phyloP scores from a whole-genome alignment of 2,329 filamentous ascomycete species.

The Stachybotrys elegans region DNA sequence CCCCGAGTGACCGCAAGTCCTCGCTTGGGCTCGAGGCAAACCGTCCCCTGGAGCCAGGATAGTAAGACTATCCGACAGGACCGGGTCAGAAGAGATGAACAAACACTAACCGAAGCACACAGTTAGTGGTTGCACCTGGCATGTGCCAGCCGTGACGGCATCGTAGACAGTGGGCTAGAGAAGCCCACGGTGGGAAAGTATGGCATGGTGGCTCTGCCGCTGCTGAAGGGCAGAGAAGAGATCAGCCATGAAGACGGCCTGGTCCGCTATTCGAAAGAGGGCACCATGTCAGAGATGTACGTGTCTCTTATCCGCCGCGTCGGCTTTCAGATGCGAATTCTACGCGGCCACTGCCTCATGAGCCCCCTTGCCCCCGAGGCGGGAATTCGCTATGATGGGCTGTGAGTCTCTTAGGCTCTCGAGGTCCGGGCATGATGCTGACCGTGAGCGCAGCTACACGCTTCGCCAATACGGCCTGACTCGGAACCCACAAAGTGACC shows the following conservation, averaged over 20 bases:
- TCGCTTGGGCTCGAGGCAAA: slow-evolving; percentile 36
- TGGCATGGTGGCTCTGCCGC: slow-evolving; percentile 40
- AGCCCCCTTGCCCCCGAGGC: slow-evolving; percentile 46
- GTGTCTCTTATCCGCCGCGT: slow-evolving; percentile 43
- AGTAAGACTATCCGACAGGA: slow-evolving; percentile 41
- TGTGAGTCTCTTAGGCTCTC: slow-evolving; percentile 43
- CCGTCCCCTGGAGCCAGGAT: slow-evolving; percentile 38
- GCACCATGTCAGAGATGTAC: slow-evolving; percentile 39
- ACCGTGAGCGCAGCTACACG: slow-evolving; percentile 34
- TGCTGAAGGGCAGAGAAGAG: slow-evolving; percentile 47
- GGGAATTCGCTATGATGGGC: slow-evolving; percentile 53
- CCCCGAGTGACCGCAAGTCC: slow-evolving; percentile 24
- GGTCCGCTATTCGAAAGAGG: slow-evolving; percentile 40
- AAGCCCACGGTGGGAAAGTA: slow-evolving; percentile 41
- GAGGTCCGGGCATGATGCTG: too few relatives aligned
- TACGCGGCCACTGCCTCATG: slow-evolving; percentile 45
- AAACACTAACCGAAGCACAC: too few relatives aligned
- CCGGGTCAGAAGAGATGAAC: too few relatives aligned
- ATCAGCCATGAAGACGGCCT: slow-evolving; percentile 20
- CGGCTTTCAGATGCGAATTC: slow-evolving; percentile 44
- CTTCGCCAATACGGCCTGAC: slow-evolving; percentile 42
- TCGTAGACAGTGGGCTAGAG: slow-evolving; percentile 40
- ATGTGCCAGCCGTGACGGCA: slow-evolving; percentile 51
- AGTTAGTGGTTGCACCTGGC: slow-evolving; percentile 57
- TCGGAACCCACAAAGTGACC: slow-evolving; percentile 30